Conservation (phyloP, 106 monocot species). For the Acorus gramineus region DNA sequence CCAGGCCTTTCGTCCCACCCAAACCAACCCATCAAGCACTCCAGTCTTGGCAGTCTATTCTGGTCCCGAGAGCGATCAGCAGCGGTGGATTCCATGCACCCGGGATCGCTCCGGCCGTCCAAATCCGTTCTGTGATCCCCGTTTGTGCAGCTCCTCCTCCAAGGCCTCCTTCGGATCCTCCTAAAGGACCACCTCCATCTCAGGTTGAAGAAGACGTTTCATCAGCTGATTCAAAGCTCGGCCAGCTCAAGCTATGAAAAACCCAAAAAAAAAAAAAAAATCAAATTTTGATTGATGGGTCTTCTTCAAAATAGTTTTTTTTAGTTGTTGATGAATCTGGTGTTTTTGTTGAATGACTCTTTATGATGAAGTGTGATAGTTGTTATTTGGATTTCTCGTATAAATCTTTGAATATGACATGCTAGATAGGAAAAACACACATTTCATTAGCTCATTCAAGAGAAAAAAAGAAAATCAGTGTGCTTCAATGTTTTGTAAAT, state of each 20-base stretch:
- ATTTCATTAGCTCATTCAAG: no score
- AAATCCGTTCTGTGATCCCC: constrained; percentile 23
- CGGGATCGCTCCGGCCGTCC: constrained; percentile 17
- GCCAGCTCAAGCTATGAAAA: constrained; percentile 10
- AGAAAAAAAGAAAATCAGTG: no score
- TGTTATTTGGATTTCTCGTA: no score
- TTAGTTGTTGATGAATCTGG: background rate
- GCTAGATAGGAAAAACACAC: no score
- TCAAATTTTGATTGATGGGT: background rate
- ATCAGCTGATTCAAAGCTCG: constrained; percentile 11
- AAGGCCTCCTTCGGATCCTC: constrained; percentile 3
- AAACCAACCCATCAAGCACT: background rate
- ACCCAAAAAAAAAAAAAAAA: background rate
- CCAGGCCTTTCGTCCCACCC: background rate
- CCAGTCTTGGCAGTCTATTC: background rate
- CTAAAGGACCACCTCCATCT: background rate
- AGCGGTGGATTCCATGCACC: constrained; percentile 9
- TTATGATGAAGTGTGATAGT: no score
- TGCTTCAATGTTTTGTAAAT: no score
- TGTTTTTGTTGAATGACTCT: background rate
- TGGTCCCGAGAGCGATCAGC: constrained; percentile 8
- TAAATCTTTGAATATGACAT: no score
- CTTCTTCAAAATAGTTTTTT: background rate
- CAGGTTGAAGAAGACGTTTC: constrained; percentile 9
- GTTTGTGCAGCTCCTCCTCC: constrained; percentile 23